Evolutionary conservation across 257 asterid genomes (phyloP), one percentile per base, ranked within the genome.

Genomic region (Dorcoceras hygrometricum): DNA sequence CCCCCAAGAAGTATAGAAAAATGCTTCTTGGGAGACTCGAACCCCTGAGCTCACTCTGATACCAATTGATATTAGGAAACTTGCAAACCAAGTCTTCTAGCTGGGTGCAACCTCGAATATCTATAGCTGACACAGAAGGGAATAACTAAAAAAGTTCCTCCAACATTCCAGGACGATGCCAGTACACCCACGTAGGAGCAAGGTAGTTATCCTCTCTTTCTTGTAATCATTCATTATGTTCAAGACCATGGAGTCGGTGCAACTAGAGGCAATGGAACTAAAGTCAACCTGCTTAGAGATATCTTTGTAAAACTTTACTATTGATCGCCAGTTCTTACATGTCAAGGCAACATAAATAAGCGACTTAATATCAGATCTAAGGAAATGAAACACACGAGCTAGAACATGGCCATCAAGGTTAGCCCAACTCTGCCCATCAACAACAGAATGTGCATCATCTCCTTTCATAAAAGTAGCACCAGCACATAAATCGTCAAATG

Each of bases 241-340:
- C 88, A 79, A 75, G 75, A 84, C 43, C 65, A 74, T 66, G 67
- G 89, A 73, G 72, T 90, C 97, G 6, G 80, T 73, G 80, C 96
- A 89, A 59, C 66, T 80, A 28, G 90, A 78, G 5, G 88, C 92
- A 73, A 83, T 66, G 31, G 88, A 73, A 23, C 81, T 78, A 55
- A 88, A 80, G 86, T 94, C 95, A 68, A 88, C 87, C 82, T 79
- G 96, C 67, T 82, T 84, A 59, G 86, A 85, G 43, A 82, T 77
- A 57, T 76, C 83, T 75, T 84, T 94, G 83, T 88, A 90, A 59
- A 71, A 72, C 71, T 62, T 79, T 63, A 83, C 83, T 62, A 78
- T 88, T 29, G 95, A 84, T 71, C 86, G 85, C 99, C 99, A 94
- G 77, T 74, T 90, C 86, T 80, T 90, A 87, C 99, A 94, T 71